phyloP scores from a whole-genome alignment of 1,139 yeast genomes.

The Candida freyschussii region DNA sequence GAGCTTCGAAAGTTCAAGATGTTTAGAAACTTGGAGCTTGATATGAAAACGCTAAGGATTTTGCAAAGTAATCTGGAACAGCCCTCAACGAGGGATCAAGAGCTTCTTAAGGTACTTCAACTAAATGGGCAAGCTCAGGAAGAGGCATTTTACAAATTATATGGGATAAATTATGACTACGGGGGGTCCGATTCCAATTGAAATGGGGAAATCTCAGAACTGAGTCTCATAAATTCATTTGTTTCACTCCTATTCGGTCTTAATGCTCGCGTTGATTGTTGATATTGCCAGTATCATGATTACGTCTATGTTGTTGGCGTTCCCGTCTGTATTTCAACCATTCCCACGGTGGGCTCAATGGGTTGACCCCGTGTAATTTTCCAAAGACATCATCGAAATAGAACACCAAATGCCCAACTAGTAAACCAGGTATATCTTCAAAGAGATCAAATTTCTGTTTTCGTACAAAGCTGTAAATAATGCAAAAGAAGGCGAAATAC shows the following conservation, averaged over 20 bases:
- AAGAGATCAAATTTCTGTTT: not conserved
- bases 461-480: not conserved
- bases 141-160: constrained; percentile 1
- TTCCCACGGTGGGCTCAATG: constrained; percentile 23
- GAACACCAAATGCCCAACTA: constrained; percentile 21
- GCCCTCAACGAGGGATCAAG: constrained; percentile 5
- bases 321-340: constrained; percentile 9
- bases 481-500: constrained; percentile 4
- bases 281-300: not conserved
- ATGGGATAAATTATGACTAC: constrained; percentile 2
- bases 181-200: not conserved
- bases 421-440: constrained; percentile 5
- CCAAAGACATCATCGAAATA: constrained; percentile 21
- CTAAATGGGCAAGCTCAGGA: constrained; percentile 3
- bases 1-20: constrained; percentile 13
- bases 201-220: not conserved
- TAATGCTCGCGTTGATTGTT: not conserved
- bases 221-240: not conserved
- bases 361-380: constrained; percentile 18
- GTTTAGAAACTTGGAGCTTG: constrained; percentile 14
- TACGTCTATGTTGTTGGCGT: constrained; percentile 1
- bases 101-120: constrained; percentile 3
- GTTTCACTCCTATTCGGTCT: too few species aligned
- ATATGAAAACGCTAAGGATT: constrained; percentile 12
- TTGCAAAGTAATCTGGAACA: constrained; percentile 13